Conservation (phyloP, 176 grass and related monocot species). For the Eleusine coracana region DNA sequence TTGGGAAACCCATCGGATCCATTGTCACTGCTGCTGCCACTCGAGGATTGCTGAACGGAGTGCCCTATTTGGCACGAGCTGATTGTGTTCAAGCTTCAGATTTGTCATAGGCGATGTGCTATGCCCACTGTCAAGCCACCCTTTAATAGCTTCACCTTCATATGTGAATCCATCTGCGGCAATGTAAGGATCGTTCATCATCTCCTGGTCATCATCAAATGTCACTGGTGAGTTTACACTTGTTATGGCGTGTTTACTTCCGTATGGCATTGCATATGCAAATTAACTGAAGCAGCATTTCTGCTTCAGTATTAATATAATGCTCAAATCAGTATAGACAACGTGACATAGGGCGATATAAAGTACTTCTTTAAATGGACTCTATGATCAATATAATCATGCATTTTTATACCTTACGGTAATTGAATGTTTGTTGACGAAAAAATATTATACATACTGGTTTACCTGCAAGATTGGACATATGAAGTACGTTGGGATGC, state of each 20-base stretch:
- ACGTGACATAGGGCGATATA: too few relatives aligned
- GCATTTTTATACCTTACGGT: background rate
- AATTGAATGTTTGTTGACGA: background rate
- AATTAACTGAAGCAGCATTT: too few relatives aligned
- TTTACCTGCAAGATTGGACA: slow-evolving; percentile 63
- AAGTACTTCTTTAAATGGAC: too few relatives aligned
- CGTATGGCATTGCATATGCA: too few relatives aligned
- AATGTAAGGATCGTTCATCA: slow-evolving; percentile 55
- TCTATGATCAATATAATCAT: background rate
- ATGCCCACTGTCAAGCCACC: slow-evolving; percentile 59
- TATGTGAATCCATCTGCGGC: slow-evolving; percentile 65
- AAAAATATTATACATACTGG: background rate
- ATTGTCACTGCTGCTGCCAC: slow-evolving; percentile 29
- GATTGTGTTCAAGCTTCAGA: slow-evolving; percentile 39
- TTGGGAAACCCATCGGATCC: background rate
- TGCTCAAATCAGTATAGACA: too few relatives aligned
- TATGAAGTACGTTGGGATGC: slow-evolving; percentile 56
- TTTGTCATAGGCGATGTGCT: slow-evolving; percentile 62
- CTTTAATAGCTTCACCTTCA: slow-evolving; percentile 59
- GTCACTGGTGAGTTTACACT: background rate
- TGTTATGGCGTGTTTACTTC: background rate
- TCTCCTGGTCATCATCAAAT: slow-evolving; percentile 44
- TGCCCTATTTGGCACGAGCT: slow-evolving; percentile 52
- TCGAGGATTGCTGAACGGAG: slow-evolving; percentile 62
- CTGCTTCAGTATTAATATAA: too few relatives aligned